Percentiles rank a stretch among this genome's conserved stretches.
Evolutionary conservation across 2,329 filamentous ascomycete species (phyloP).

Genomic region (Nigrograna mackinnonii): DNA sequence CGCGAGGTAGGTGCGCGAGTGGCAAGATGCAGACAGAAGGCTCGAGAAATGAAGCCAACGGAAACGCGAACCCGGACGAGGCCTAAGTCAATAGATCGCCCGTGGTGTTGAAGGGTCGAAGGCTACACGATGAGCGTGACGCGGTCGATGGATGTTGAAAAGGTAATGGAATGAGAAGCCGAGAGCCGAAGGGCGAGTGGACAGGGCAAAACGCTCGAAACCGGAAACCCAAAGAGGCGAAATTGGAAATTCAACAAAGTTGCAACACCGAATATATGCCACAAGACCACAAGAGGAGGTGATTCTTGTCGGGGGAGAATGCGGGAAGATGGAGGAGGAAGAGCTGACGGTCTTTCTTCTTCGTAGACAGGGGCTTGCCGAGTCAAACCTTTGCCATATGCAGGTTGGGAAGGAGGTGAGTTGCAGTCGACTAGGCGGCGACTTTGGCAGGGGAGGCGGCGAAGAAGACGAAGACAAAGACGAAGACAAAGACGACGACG

Average conservation of each 20-base stretch:
- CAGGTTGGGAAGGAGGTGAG: too few relatives aligned
- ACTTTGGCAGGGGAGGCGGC: too few relatives aligned
- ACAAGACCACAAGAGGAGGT: constrained; percentile 3
- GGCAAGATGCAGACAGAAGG: background rate
- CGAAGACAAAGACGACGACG: too few relatives aligned
- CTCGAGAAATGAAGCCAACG: constrained; percentile 3
- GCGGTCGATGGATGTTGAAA: constrained; percentile 15
- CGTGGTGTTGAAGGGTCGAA: constrained; percentile 19
- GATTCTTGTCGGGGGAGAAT: background rate
- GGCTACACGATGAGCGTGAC: constrained; percentile 17
- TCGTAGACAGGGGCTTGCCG: background rate
- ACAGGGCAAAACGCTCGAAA: constrained; percentile 15
- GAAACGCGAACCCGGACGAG: constrained; percentile 35
- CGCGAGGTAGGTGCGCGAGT: constrained; percentile 9
- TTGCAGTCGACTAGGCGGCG: too few relatives aligned
- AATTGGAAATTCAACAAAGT: constrained; percentile 9
- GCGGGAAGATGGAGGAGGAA: background rate
- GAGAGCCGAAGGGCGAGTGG: constrained; percentile 6
- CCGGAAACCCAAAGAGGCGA: constrained; percentile 8
- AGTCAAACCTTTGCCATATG: background rate
- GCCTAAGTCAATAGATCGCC: constrained; percentile 46
- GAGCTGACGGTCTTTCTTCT: background rate
- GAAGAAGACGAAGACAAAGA: too few relatives aligned
- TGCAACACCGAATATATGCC: constrained; percentile 18
- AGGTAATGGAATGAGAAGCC: constrained; percentile 6